These are phyloP conservation scores for Capsella rubella DNA, from an alignment of 441 rosid species.

Conservation along the genomic window DNA sequence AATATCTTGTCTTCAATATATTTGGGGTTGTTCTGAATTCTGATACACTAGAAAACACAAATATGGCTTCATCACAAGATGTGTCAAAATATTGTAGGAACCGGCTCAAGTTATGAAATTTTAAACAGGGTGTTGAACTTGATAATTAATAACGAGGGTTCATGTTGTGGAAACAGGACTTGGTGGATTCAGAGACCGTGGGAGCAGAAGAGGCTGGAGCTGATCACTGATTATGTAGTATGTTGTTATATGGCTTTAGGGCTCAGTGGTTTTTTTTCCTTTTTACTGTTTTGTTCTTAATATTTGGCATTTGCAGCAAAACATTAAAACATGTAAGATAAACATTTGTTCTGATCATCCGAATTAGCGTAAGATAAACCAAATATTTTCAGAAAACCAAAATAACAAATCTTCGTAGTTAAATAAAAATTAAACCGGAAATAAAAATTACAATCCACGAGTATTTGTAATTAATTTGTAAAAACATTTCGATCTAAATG, in stretches of 20 bases:
- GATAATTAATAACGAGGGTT: neutral
- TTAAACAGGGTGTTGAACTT: no score
- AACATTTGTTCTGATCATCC: conserved; percentile 20
- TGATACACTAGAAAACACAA: no score
- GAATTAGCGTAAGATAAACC: conserved; percentile 17
- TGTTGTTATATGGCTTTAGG: conserved; percentile 31
- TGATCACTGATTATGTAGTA: conserved; percentile 29
- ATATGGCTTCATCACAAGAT: no score
- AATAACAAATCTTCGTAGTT: neutral
- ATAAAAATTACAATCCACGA: no score
- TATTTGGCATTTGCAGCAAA: conserved; percentile 25
- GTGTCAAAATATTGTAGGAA: no score
- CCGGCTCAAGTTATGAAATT: no score
- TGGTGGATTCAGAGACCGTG: conserved; percentile 81
- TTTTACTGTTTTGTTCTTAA: neutral
- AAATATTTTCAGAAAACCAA: neutral
- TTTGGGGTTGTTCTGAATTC: no score
- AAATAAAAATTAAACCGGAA: no score
- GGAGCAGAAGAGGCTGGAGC: conserved; percentile 75
- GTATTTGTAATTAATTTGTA: neutral
- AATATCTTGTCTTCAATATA: neutral
- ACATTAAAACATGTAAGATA: conserved; percentile 38
- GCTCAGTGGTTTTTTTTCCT: conserved; percentile 30
- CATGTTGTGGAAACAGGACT: conserved; percentile 49
- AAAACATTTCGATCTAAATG: neutral